A percentile compares a stretch with the other conserved stretches of the same genome.
phyloP scores from a whole-genome alignment of 129 eudicot species.

The Flaveria robusta region DNA sequence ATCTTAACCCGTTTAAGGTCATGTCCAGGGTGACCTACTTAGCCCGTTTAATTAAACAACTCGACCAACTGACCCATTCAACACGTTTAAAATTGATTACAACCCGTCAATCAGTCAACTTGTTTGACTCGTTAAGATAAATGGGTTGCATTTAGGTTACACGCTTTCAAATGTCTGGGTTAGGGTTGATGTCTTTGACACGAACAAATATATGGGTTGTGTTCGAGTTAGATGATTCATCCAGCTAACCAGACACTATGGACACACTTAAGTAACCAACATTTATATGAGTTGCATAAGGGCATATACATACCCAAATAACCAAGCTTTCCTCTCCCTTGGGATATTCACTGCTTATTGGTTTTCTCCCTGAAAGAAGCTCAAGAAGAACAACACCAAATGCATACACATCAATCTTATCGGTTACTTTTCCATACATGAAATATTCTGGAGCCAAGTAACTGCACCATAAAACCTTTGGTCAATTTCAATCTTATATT shows the following conservation, averaged over 20 bases:
- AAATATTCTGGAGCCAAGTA: constrained; percentile 98
- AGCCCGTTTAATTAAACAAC: neutral
- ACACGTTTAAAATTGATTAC: neutral
- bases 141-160: neutral
- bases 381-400: constrained; percentile 98
- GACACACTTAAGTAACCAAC: neutral
- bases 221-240: neutral
- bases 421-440: constrained; percentile 93
- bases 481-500: constrained; percentile 14
- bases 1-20: neutral
- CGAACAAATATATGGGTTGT: neutral
- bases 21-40: neutral
- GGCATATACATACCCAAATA: constrained; percentile 77
- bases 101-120: neutral
- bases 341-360: constrained; percentile 72
- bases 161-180: neutral
- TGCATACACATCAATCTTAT: constrained; percentile 90
- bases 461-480: constrained; percentile 38
- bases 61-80: neutral
- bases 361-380: constrained; percentile 94
- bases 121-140: neutral
- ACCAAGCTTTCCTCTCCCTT: constrained; percentile 93
- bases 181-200: neutral
- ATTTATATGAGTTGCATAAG: constrained; percentile 8
- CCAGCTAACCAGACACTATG: neutral